Percentiles rank a stretch among this genome's conserved stretches.
Evolutionary conservation across 2,329 filamentous ascomycete genomes (phyloP).

Genomic region (Cyphellophora attinorum): DNA sequence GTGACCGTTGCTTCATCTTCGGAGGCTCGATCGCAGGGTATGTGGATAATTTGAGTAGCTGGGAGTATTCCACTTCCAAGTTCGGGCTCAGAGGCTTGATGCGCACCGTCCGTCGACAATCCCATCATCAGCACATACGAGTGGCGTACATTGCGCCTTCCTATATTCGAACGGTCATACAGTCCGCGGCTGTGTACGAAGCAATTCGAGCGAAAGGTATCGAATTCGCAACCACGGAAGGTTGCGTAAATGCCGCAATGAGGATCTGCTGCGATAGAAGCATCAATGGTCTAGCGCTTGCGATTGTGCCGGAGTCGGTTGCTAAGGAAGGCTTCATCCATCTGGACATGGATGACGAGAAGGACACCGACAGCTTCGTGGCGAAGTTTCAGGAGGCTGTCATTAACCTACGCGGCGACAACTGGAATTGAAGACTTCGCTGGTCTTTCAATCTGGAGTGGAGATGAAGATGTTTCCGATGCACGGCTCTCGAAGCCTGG

Average conservation of each 20-base stretch:
- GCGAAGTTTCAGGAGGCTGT: constrained; percentile 5
- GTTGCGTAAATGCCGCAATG: constrained; percentile 25
- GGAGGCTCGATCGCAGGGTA: constrained; percentile 23
- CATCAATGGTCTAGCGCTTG: constrained; percentile 27
- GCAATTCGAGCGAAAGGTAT: constrained; percentile 29
- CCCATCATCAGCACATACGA: constrained; percentile 33
- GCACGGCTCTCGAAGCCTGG: too few relatives aligned
- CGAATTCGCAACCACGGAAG: constrained; percentile 23
- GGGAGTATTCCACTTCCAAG: constrained; percentile 35
- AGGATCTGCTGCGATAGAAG: constrained; percentile 24
- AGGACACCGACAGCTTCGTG: constrained; percentile 21
- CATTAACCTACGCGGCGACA: constrained; percentile 5
- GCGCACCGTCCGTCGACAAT: constrained; percentile 28
- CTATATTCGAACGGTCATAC: constrained; percentile 3
- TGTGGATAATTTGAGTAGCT: constrained; percentile 29
- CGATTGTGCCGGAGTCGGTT: constrained; percentile 29
- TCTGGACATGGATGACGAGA: constrained; percentile 14
- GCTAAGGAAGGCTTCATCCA: constrained; percentile 33
- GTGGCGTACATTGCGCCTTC: constrained; percentile 38
- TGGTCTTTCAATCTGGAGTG: too few relatives aligned
- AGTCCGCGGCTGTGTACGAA: constrained; percentile 22
- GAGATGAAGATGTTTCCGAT: too few relatives aligned
- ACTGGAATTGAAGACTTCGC: constrained; percentile 4
- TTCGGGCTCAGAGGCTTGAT: constrained; percentile 37
- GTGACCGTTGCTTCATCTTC: constrained; percentile 10